Evolutionary conservation across 2,329 filamentous ascomycete species (phyloP), one percentile per base, ranked within the genome.

Genomic region (Alternaria incomplexa): DNA sequence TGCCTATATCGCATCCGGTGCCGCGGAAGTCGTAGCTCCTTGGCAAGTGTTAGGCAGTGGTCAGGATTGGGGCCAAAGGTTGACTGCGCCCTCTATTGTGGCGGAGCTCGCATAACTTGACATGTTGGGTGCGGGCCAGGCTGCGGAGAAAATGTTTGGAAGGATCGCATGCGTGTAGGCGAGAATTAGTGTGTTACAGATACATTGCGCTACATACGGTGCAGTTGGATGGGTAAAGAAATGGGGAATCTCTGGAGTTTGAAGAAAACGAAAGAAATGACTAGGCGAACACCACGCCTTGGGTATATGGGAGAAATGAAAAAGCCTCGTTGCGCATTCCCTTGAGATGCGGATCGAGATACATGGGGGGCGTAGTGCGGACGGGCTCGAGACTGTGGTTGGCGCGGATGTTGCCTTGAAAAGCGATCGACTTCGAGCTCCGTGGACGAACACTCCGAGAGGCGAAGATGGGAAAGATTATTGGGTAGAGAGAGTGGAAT

Each of bases 1-100:
- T 64, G 62, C 44, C 58, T 62, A 54, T 54, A 56, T 64, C 52
- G 55, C 58, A 62, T 60, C 59, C 58, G 58, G 56, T 45, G 20
- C 57, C 36, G 52, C 60, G 56, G 52, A 56, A 32, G 58, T 30
- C 53, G 58, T 57, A 63, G 56, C 51, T 53, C 43, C 48, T 59
- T 59, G 57, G 57, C 57, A 46, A 47, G 28, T 11, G 26, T 58
- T 60, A 64, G 64, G 64, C 64, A 62, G 58, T 56, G 53, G 64
- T 54, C 43, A 47, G 47, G 54, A 30, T 17, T 23, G 48, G 62
- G 62, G 64, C 62, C 56, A 58, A 48, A 57, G 10, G 36, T 25
- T 32, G 44, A 52, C 63, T 65, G 63, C 63, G 65, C 65, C 63
- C 28, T 46, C 25, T 11, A 48, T 26, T 55, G 63, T 62, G 65